Base-by-base conservation (phyloP, 192 early-diverging fungal genomes). In the Diversispora epigaea region DNA sequence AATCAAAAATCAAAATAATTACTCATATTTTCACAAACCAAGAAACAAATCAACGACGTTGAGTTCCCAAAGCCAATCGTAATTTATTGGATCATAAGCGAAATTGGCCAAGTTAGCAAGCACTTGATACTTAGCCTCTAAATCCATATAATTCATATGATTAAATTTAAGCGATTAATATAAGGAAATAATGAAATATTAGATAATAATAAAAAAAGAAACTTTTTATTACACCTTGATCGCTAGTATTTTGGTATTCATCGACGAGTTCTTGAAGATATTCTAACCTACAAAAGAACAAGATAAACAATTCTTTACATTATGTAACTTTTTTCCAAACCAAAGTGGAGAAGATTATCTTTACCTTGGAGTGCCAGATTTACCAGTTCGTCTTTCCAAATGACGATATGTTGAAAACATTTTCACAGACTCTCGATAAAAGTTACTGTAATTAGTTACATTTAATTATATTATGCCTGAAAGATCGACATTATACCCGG, bases 21-120 rank as follows among this genome's bases (percentile, higher is more conserved):
- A 54, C 14, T 11, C 50, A 32, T 32, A 32, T 32, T 32, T 14
- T 4, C 22, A 67, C 45, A 22, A 25, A 67, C 81, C 76, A 2
- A 84, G 54, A 70, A 84, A 85, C 14, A 85, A 44, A 66, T 78
- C 72, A n/a, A 82, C 73, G 21, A 76, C 78, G 39, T 83, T 76
- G 22, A 84, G 41, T 39, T 85, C 45, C 76, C 73, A 80, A 17
- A 86, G 52, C 64, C 66, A 84, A 2, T 76, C 47, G 40, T 84
- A 84, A 60, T 86, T 86, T 52, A 86, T 84, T 19, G 85, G 85
- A 75, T 86, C 85, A 58, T 86, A 86, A 11, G 85, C 82, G 74
- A 86, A 86, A 72, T 86, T 86, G 14, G 76, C 82, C 15, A 86
- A 73, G 54, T 81, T 80, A 17, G 84, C 84, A 22, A 86, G 55